Base-by-base conservation (phyloP, 1,284 basidiomycete species). In the Malassezia yamatoensis region DNA sequence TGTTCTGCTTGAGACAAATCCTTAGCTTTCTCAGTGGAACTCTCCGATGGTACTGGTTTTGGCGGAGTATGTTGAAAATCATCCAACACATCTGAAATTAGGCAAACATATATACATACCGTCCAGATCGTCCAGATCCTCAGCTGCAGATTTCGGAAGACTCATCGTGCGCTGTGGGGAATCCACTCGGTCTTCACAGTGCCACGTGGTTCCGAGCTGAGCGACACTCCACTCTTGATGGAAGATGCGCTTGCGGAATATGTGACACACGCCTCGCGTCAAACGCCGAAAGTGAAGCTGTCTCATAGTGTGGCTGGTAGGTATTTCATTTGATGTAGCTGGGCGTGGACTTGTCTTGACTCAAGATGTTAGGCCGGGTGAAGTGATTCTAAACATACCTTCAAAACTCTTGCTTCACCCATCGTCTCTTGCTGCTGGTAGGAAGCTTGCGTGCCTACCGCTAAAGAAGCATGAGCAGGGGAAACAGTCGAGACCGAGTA, bases 1-100 rank as follows among this genome's bases (percentile, higher is more conserved):
- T 24, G 47, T 47, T 18, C 12, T 4, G 5, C 41, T 42, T 42
- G 20, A 1, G 74, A 58, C 12, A 73, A 59, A 5, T 74, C 62
- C 61, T 75, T 53, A 66, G n/a, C 49, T 42, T 18, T 49, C 41
- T 12, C 77, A 67, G 76, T 66, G 16, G 75, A 67, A 15, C 44
- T 37, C 32, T 49, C 46, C 5, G 63, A 57, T 9, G 57, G 37
- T 4, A 29, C 24, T 29, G 24, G 24, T 7, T 29, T 29, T 29
- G 24, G 24, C 10, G 65, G 54, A 4, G 13, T 16, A 44, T 62
- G 48, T 36, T 67, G 63, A 62, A 77, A 75, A 39, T 78, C 73
- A 44, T 81, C 79, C 56, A 84, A 77, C 51, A 85, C 80, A 72
- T 84, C 82, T 83, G 64, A 8, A 6, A 40, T 15, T 15, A 42